Evolutionary conservation across 2,329 filamentous ascomycete genomes (phyloP), one percentile per base, ranked within the genome.

Genomic region (Penicillium sp.): DNA sequence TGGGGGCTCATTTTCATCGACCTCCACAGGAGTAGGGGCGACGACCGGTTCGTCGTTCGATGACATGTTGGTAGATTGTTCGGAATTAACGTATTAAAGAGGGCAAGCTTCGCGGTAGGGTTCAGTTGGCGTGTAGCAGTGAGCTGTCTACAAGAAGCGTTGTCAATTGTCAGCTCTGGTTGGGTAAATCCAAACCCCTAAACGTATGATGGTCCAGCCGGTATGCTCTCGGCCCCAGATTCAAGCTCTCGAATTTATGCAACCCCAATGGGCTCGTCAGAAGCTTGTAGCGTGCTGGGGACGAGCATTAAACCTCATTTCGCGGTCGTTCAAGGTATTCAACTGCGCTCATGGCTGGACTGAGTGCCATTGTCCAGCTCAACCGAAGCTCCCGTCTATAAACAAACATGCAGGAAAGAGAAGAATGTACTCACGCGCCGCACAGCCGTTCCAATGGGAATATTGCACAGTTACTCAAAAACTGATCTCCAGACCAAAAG

Each of bases 1-100:
- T 32, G 63, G 68, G 24, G 64, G 61, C 22, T 57, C 58, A 43
- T 60, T 58, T 24, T 69, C 66, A 17, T 57, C 51, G 8, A 65
- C 63, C 24, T 51, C 48, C n/a, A 47, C 37, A 17, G 48, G 55
- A 39, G 55, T 49, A 41, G 64, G 49, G 22, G 37, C 38, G 9
- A 41, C 24, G 21, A 68, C 47, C n/a, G 64, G 58, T 41, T 67
- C 66, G 51, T 67, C 67, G 12, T 57, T 62, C 6, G 66, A 66
- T 32, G 66, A 59, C 68, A 70, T 70, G 19, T 49, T 58, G 50
- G 34, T 19, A 40, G 41, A 40, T 49, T 41, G 43, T 22, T 48
- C 6, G 19, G n/a, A 3, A 50, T 49, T 45, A 44, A 37, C 19
- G 35, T 45, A 44, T 50, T 46, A 37, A 26, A 31, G 10, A 26